Evolutionary conservation across 2,329 filamentous ascomycete genomes (phyloP), one percentile per base, ranked within the genome.

Genomic region (Fonsecaea monophora): DNA sequence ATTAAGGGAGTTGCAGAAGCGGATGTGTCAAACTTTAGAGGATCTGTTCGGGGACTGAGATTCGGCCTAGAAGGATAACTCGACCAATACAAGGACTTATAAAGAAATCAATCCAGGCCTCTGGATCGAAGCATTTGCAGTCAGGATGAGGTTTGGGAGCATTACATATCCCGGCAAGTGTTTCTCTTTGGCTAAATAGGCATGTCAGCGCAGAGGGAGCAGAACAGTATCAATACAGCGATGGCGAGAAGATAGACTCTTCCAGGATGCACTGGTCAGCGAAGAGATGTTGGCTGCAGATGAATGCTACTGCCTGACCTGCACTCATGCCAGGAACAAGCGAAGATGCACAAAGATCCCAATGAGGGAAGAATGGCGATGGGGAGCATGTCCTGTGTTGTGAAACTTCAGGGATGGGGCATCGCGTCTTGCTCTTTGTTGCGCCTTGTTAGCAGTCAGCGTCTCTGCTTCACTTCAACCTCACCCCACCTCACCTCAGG

Each of bases 1-100:
- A 60, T 70, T 85, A 54, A 72, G 77, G 3, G 73, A 74, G 54
- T 73, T 86, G 57, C 82, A 83, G 71, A 78, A 76, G 61, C 79
- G 78, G 67, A 84, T 85, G 80, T 69, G 86, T 60, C 78, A 77
- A 45, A 74, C 85, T 50, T 74, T 86, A 56, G 80, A 85, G 73
- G 84, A 86, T 75, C 75, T 85, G 48, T 85, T 79, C 67, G 73
- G 67, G 21, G 78, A 69, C 34, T 72, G 65, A 72, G n/a, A 18
- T 15, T 25, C 18, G n/a, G 30, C 34, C 18, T 13, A 25, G 9
- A 37, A 1, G 34, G 32, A 10, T 42, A n/a, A n/a, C 13, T 12
- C 18, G 21, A 50, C 18, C 18, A 25, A 13, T 13, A 13, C 18
- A 13, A 50, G 21, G 45, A 30, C 10, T 10, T 25, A 3, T 25